A percentile compares a stretch with the other conserved stretches of the same genome.
Conservation (phyloP, 139 green algal genomes). For the Chlorella sp. region DNA sequence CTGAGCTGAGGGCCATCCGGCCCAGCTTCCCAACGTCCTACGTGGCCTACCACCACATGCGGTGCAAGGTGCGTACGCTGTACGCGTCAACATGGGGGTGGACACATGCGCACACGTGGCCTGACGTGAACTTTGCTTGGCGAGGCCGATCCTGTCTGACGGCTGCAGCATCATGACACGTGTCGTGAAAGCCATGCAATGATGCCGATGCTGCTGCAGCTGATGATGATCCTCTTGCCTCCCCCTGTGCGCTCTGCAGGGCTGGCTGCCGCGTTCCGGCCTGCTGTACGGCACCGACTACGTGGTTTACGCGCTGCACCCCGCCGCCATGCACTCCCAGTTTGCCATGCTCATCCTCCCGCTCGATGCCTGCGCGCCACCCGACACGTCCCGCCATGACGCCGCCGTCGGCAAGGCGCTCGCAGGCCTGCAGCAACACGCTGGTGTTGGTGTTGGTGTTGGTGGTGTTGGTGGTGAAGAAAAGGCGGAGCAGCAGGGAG, state of each 20-base stretch:
- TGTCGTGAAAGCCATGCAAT: background rate
- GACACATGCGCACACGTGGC: background rate
- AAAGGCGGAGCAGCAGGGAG: no score
- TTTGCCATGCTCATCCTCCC: conserved; percentile 40
- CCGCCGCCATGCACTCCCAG: conserved; percentile 30
- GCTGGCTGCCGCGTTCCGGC: conserved; percentile 50
- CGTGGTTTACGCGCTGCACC: conserved; percentile 50
- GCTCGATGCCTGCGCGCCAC: no score
- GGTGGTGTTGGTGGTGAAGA: no score
- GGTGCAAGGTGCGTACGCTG: conserved; percentile 29
- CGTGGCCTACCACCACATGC: conserved; percentile 52
- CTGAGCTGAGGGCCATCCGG: conserved; percentile 7
- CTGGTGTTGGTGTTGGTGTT: conserved; percentile 21
- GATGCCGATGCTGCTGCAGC: background rate
- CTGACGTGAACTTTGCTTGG: background rate
- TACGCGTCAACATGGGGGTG: background rate
- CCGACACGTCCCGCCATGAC: no score
- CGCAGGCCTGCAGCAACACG: no score
- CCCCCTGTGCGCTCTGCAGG: conserved; percentile 13
- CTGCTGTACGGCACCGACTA: conserved; percentile 56
- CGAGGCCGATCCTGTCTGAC: background rate
- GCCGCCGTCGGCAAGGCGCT: no score
- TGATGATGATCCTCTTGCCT: background rate
- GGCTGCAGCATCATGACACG: background rate
- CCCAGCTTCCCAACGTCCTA: conserved; percentile 31